Conservation (phyloP, 2,329 filamentous ascomycete genomes). For the Geoglossum cookeanum region DNA sequence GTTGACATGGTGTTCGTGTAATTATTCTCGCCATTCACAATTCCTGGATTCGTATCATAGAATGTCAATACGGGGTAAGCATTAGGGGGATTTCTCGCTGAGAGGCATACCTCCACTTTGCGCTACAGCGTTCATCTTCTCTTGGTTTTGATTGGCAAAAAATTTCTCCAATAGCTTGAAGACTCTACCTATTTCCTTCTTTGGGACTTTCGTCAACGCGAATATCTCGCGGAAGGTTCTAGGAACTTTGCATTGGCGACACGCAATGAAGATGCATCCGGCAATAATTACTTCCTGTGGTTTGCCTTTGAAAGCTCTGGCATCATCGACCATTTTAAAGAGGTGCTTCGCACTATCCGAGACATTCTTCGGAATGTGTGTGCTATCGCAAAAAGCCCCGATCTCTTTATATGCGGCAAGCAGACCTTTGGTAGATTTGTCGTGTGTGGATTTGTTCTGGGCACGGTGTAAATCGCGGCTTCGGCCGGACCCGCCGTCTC, state of each 20-base stretch:
- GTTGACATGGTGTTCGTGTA: constrained; percentile 62
- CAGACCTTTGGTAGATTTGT: constrained; percentile 68
- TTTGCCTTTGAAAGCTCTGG: constrained; percentile 88
- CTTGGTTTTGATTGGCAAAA: constrained; percentile 52
- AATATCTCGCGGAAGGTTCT: constrained; percentile 92
- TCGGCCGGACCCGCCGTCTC: constrained; percentile 48
- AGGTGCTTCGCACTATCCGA: constrained; percentile 85
- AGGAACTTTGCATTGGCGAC: constrained; percentile 68
- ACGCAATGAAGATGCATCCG: constrained; percentile 93
- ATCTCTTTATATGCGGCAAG: constrained; percentile 79
- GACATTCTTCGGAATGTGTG: constrained; percentile 61
- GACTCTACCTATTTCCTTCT: constrained; percentile 91
- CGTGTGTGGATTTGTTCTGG: constrained; percentile 61
- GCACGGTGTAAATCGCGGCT: constrained; percentile 62
- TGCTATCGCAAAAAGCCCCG: constrained; percentile 66
- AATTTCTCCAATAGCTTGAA: constrained; percentile 90
- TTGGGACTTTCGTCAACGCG: constrained; percentile 77
- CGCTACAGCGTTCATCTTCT: constrained; percentile 30
- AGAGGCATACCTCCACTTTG: constrained; percentile 34
- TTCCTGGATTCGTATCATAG: constrained; percentile 10
- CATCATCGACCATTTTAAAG: constrained; percentile 86
- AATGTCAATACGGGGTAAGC: background rate
- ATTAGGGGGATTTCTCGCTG: background rate
- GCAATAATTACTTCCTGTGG: constrained; percentile 85
- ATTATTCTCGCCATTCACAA: constrained; percentile 30